Evolutionary conservation across 768 basidiomycete genomes (phyloP).

Genomic region (Trametopsis cervina): DNA sequence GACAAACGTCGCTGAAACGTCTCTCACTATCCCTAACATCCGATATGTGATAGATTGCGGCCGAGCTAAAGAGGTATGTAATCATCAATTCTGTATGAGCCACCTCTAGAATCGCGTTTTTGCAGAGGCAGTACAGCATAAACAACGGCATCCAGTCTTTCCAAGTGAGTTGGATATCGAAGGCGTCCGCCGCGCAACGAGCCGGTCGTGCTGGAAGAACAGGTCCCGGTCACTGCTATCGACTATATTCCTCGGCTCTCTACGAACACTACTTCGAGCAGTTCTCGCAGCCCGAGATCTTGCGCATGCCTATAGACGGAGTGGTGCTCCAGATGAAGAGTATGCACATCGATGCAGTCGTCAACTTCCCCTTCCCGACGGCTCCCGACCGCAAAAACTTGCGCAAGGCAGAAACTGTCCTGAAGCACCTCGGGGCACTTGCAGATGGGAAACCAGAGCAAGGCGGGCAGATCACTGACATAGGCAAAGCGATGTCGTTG

Average conservation of each 20-base stretch:
- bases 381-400: constrained; percentile 78
- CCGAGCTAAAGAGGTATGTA: constrained; percentile 80
- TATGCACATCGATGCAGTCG: constrained; percentile 95
- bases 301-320: constrained; percentile 94
- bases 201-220: constrained; percentile 97
- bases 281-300: constrained; percentile 86
- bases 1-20: constrained; percentile 96
- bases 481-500: constrained; percentile 88
- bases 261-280: constrained; percentile 89
- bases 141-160: constrained; percentile 85
- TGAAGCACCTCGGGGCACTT: constrained; percentile 82
- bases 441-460: constrained; percentile 10
- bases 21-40: constrained; percentile 93
- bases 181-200: constrained; percentile 90
- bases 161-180: constrained; percentile 89
- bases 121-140: constrained; percentile 76
- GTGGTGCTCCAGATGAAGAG: constrained; percentile 98
- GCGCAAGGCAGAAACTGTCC: constrained; percentile 71
- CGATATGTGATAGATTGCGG: constrained; percentile 98
- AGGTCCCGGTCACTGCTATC: constrained; percentile 96
- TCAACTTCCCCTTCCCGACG: constrained; percentile 98
- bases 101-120: background rate
- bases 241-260: constrained; percentile 92
- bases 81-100: constrained; percentile 4
- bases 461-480: constrained; percentile 71